These are phyloP conservation scores for Elaphomyces granulatus DNA, from an alignment of 495 filamentous ascomycete species.

Conservation along the genomic window DNA sequence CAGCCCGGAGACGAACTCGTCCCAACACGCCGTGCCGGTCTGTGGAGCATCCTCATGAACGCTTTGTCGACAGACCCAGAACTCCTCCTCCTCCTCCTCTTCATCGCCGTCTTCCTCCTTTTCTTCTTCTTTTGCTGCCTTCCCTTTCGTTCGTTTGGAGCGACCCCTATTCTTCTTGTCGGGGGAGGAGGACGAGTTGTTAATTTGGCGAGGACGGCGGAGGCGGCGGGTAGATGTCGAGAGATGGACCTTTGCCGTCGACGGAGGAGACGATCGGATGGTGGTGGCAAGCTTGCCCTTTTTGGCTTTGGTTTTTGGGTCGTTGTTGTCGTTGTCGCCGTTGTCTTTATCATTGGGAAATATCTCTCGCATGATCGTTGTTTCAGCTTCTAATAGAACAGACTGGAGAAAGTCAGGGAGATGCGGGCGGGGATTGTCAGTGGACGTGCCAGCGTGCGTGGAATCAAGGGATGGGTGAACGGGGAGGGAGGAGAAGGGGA, in stretches of 20 bases:
- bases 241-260: constrained; percentile 32
- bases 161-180: too few relatives aligned
- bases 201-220: too few relatives aligned
- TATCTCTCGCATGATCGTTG: constrained; percentile 36
- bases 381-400: constrained; percentile 40
- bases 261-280: constrained; percentile 25
- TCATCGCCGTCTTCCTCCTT: too few relatives aligned
- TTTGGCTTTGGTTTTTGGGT: neutral
- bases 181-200: too few relatives aligned
- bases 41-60: constrained; percentile 39
- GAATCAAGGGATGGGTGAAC: constrained; percentile 16
- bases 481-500: constrained; percentile 20
- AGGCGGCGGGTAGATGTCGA: constrained; percentile 24
- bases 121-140: too few relatives aligned
- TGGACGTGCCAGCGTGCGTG: neutral
- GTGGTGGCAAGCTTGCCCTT: constrained; percentile 16
- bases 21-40: constrained; percentile 47
- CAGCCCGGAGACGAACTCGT: constrained; percentile 48
- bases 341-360: too few relatives aligned
- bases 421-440: constrained; percentile 11
- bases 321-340: too few relatives aligned
- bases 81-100: constrained; percentile 29
- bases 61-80: constrained; percentile 54
- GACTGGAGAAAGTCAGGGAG: constrained; percentile 12
- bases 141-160: too few relatives aligned